Percentiles rank a stretch among this genome's conserved stretches.
Evolutionary conservation across 495 filamentous ascomycete species (phyloP).

Genomic region (Immersiella caudata): DNA sequence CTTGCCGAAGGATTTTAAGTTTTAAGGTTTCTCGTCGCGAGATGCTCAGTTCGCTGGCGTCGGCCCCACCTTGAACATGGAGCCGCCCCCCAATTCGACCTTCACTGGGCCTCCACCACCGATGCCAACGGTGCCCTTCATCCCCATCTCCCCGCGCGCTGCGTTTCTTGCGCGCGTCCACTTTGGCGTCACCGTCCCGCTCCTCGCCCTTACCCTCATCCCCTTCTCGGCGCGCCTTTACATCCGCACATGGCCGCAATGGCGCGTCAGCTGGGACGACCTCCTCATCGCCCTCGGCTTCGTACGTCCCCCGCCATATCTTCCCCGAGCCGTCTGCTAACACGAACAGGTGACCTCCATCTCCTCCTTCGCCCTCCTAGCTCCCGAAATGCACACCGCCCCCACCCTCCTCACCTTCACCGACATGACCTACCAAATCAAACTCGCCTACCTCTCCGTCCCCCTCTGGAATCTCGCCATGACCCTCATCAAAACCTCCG

Average conservation of each 20-base stretch:
- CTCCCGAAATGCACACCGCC: background rate
- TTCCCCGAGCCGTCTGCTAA: too few relatives aligned
- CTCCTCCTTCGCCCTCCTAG: slow-evolving; percentile 22
- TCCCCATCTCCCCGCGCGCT: slow-evolving; percentile 19
- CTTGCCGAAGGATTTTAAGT: background rate
- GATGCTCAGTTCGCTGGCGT: too few relatives aligned
- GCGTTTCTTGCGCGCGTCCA: slow-evolving; percentile 23
- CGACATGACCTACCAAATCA: background rate
- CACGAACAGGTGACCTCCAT: slow-evolving; percentile 16
- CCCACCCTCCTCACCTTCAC: slow-evolving; percentile 4
- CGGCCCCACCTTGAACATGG: background rate
- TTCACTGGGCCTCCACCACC: slow-evolving; percentile 22
- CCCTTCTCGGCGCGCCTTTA: slow-evolving; percentile 22
- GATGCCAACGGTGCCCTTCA: slow-evolving; percentile 41
- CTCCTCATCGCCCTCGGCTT: slow-evolving; percentile 25
- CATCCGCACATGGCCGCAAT: slow-evolving; percentile 24
- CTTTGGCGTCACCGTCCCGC: slow-evolving; percentile 24
- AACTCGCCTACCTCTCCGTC: slow-evolving; percentile 22
- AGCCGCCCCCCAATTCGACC: background rate
- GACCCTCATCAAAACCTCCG: slow-evolving; percentile 29
- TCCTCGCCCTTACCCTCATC: slow-evolving; percentile 21
- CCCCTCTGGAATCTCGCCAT: slow-evolving; percentile 27
- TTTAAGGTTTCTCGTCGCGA: background rate
- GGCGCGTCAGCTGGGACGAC: slow-evolving; percentile 28
- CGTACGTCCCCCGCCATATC: slow-evolving; percentile 18